Base-by-base conservation (phyloP, 352 stramenopile genomes). In the Phytophthora cryptogea region DNA sequence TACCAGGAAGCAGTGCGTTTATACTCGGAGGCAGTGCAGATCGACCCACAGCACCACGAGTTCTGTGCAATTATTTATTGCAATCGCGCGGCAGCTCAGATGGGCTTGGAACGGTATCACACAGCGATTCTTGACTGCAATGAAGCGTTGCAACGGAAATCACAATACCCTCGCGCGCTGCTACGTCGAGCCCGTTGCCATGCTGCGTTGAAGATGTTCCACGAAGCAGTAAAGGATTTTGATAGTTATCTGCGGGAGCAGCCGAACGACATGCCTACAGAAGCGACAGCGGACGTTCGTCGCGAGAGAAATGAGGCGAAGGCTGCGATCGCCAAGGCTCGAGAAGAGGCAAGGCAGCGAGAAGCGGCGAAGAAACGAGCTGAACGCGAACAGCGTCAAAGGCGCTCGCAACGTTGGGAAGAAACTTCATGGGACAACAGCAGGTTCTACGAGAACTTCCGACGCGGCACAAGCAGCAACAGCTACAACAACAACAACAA, bases 41-140 rank as follows among this genome's bases (percentile, higher is more conserved):
- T 93, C 30, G 86, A 95, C 43, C 68, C 69, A 0, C 58, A 78
- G 9, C 76, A 95, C 36, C 73, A 90, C n/a, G 72, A 85, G 43
- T 93, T 83, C 59, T 91, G 83, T 51, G 80, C 81, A 1, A 73
- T 91, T 35, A 78, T 95, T 42, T 89, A 86, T 41, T 91, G 85
- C 68, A 95, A 95, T 50, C 80, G 86, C 33, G 83, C 86, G 3
- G 86, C 86, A 20, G 86, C 86, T 32, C 70, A 89, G 23, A 95
- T 95, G 86, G 76, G 71, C 4, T 52, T 94, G 40, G 68, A 84
- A 28, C 67, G 77, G 20, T 92, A 77, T 52, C 66, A 85, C 35
- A 84, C 71, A 11, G 86, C 85, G 2, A 70, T 93, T 1, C 54
- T 85, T 6, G 86, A 95, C 61, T 95, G 86, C 36, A 82, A 92